Evolutionary conservation across 2,329 filamentous ascomycete species (phyloP), one percentile per base, ranked within the genome.

Genomic region (Orbilia quercus): DNA sequence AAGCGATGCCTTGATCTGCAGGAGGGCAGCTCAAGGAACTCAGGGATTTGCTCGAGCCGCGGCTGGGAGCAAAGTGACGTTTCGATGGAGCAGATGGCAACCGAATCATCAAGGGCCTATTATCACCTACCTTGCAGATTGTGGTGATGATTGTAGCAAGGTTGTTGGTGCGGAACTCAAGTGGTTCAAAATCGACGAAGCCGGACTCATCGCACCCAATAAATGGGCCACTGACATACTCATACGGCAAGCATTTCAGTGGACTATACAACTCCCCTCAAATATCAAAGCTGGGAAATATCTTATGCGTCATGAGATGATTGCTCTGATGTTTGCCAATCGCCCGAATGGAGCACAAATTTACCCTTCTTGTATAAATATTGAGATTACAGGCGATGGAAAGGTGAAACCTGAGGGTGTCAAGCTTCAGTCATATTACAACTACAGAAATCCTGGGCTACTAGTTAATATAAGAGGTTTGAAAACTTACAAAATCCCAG

Each of bases 231-330:
- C 82, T 5, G 82, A 82, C 66, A 77, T 83, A 3, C 77, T 88
- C 76, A 84, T 83, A 75, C 76, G 80, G 76, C 82, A 83, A 77
- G 86, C 86, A 76, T 84, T 84, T 79, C 83, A 81, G 77, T 81
- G 81, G 78, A 82, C 81, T 44, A 79, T 79, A 55, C 80, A 76
- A 20, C 78, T 82, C 18, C 81, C 81, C 40, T 63, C 57, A 22
- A 78, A 77, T 20, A 76, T 82, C 42, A 79, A 79, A 11, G 66
- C 79, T 3, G 81, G 81, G n/a, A 77, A 80, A 73, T 87, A 86
- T 75, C 83, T 87, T 28, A 78, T 87, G 25, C 81, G 85, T 1
- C 84, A 86, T 75, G 85, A 87, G 78, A 81, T 82, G 50, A 82
- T 84, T 63, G 85, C 82, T 1, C 77, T 85, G 14, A 79, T 0